phyloP scores from a whole-genome alignment of 2,329 filamentous ascomycete genomes.

The Pseudogymnoascus pannorum region DNA sequence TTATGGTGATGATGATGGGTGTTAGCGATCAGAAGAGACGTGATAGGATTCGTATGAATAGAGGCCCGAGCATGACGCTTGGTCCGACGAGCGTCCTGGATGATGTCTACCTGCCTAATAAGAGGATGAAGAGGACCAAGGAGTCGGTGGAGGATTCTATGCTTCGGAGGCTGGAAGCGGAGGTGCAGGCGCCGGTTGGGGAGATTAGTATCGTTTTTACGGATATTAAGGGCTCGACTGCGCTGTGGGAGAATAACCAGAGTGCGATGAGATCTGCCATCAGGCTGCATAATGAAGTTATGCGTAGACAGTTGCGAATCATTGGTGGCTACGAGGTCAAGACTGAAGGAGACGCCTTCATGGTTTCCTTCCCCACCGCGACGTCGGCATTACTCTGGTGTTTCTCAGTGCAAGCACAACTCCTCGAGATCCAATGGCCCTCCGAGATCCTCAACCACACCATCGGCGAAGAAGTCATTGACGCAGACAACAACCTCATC shows the following conservation, averaged over 20 bases:
- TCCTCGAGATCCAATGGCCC: slow-evolving; percentile 88
- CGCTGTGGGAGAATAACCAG: slow-evolving; percentile 91
- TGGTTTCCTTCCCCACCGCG: slow-evolving; percentile 96
- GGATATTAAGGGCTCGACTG: slow-evolving; percentile 97
- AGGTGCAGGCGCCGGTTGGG: slow-evolving; percentile 84
- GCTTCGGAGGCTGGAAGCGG: slow-evolving; percentile 76
- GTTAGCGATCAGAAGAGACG: slow-evolving; percentile 84
- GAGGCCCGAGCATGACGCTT: slow-evolving; percentile 73
- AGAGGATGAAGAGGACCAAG: slow-evolving; percentile 58
- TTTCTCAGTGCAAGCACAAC: slow-evolving; percentile 82
- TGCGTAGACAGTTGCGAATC: slow-evolving; percentile 84
- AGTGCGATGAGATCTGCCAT: slow-evolving; percentile 95
- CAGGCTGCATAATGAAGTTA: slow-evolving; percentile 93
- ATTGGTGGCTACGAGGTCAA: slow-evolving; percentile 98
- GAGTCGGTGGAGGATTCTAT: slow-evolving; percentile 70
- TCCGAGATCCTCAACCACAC: slow-evolving; percentile 83
- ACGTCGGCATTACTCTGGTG: slow-evolving; percentile 94
- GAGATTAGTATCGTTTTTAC: slow-evolving; percentile 94
- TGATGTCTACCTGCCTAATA: slow-evolving; percentile 58
- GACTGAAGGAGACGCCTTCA: slow-evolving; percentile 98
- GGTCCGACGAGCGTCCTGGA: slow-evolving; percentile 68
- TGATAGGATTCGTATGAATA: slow-evolving; percentile 61
- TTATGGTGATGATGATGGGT: slow-evolving; percentile 98
- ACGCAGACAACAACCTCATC: slow-evolving; percentile 80
- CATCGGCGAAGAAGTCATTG: slow-evolving; percentile 72